Percentiles rank a stretch among this genome's conserved stretches.
These are phyloP conservation scores for Colletotrichum ledebouriae DNA, from an alignment of 2,329 filamentous ascomycete species.

Conservation along the genomic window DNA sequence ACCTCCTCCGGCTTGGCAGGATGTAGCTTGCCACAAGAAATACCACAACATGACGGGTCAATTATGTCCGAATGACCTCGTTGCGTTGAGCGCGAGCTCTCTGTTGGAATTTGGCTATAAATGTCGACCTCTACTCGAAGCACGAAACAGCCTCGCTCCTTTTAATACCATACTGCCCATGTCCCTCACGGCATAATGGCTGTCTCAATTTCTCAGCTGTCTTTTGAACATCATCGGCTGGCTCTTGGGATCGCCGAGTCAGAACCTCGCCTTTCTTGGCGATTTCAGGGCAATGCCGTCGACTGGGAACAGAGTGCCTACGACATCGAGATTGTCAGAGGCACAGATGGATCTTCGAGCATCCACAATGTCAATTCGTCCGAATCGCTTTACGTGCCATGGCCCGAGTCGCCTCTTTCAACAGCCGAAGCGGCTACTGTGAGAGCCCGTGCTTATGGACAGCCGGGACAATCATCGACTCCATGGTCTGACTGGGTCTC, in stretches of 20 bases:
- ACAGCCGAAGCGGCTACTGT: constrained; percentile 51
- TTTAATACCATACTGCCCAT: background rate
- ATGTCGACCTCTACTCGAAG: background rate
- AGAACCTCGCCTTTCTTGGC: constrained; percentile 61
- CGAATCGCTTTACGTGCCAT: constrained; percentile 58
- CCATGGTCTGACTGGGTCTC: constrained; percentile 50
- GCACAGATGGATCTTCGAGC: constrained; percentile 17
- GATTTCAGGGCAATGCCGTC: constrained; percentile 54
- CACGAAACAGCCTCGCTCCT: too few relatives aligned
- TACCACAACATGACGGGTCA: constrained; percentile 10
- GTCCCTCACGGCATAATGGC: constrained; percentile 48
- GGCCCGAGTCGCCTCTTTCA: constrained; percentile 55
- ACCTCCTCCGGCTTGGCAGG: constrained; percentile 1
- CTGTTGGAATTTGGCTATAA: background rate
- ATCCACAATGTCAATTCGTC: constrained; percentile 51
- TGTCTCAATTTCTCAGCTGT: constrained; percentile 54
- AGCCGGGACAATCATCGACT: constrained; percentile 42
- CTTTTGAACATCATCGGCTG: constrained; percentile 57
- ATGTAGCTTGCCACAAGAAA: background rate
- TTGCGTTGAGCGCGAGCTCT: too few relatives aligned
- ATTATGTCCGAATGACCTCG: constrained; percentile 7
- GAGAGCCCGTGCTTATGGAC: constrained; percentile 52
- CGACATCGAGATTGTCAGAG: constrained; percentile 56
- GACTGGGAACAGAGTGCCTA: constrained; percentile 61
- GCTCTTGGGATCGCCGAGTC: constrained; percentile 60